phyloP scores from a whole-genome alignment of 345 rosid genomes.

The Lepidium didymum region DNA sequence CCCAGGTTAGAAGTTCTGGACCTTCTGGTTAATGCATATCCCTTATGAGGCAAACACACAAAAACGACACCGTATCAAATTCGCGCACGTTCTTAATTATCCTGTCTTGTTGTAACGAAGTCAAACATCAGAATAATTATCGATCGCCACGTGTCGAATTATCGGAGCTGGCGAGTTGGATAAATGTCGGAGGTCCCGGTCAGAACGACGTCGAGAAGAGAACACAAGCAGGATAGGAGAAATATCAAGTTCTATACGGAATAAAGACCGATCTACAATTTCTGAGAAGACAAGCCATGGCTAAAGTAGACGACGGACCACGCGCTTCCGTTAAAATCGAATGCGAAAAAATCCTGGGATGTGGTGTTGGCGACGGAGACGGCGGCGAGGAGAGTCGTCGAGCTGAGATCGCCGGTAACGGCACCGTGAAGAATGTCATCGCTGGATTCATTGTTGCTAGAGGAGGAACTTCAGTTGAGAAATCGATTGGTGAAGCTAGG shows the following conservation, averaged over 20 bases:
- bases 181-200: neutral
- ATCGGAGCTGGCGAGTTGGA: neutral
- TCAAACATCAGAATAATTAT: neutral
- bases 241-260: neutral
- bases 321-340: neutral
- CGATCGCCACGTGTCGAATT: neutral
- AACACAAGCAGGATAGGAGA: neutral
- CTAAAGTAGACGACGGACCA: slow-evolving; percentile 18
- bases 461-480: slow-evolving; percentile 17
- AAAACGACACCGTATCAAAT: neutral
- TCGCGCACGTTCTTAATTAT: slow-evolving; percentile 12
- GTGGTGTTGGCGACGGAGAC: slow-evolving; percentile 5
- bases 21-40: too few relatives aligned
- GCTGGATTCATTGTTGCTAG: slow-evolving; percentile 32
- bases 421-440: neutral
- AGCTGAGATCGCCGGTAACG: slow-evolving; percentile 15
- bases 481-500: slow-evolving; percentile 27
- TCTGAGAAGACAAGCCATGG: neutral
- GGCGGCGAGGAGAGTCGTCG: slow-evolving; percentile 15
- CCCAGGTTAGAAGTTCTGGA: too few relatives aligned
- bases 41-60: neutral
- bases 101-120: neutral
- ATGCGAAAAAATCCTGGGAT: neutral
- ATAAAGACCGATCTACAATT: neutral
- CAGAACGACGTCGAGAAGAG: neutral